phyloP scores from a whole-genome alignment of 495 filamentous ascomycete species.

The Neurospora sp. region DNA sequence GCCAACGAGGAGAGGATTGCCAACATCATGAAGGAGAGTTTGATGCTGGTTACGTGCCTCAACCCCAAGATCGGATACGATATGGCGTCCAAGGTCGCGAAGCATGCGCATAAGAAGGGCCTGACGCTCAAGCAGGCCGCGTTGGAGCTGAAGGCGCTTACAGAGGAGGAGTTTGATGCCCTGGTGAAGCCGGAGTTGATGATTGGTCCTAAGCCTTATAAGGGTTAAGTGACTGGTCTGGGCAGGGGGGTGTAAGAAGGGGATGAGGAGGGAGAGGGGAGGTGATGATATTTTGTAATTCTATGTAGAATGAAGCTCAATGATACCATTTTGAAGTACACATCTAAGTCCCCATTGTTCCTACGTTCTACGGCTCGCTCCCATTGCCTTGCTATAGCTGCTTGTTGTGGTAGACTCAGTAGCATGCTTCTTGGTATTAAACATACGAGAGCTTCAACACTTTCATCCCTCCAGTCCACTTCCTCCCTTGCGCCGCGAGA shows the following conservation, averaged over 20 bases:
- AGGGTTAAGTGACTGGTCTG: slow-evolving; percentile 15
- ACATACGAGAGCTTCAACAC: neutral
- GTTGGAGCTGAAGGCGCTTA: slow-evolving; percentile 85
- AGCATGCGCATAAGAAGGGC: slow-evolving; percentile 99
- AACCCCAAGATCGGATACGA: slow-evolving; percentile 99
- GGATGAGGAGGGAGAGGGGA: neutral
- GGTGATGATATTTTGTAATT: neutral
- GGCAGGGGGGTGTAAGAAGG: neutral
- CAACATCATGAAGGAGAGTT: slow-evolving; percentile 75
- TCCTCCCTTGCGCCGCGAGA: no score
- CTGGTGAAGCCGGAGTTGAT: slow-evolving; percentile 94
- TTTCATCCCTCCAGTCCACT: no score
- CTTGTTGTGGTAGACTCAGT: no score
- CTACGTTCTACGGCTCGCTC: no score
- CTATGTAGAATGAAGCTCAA: neutral
- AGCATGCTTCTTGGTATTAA: neutral
- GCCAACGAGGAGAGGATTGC: slow-evolving; percentile 88
- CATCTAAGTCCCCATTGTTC: neutral
- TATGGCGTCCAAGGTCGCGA: slow-evolving; percentile 94
- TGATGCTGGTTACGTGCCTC: slow-evolving; percentile 97
- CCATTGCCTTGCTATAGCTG: no score
- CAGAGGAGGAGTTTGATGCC: slow-evolving; percentile 82
- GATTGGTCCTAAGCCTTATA: slow-evolving; percentile 66
- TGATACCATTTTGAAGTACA: neutral
- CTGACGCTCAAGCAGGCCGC: slow-evolving; percentile 86